Conservation (phyloP, 257 asterid genomes). For the Solanum medicagineum region DNA sequence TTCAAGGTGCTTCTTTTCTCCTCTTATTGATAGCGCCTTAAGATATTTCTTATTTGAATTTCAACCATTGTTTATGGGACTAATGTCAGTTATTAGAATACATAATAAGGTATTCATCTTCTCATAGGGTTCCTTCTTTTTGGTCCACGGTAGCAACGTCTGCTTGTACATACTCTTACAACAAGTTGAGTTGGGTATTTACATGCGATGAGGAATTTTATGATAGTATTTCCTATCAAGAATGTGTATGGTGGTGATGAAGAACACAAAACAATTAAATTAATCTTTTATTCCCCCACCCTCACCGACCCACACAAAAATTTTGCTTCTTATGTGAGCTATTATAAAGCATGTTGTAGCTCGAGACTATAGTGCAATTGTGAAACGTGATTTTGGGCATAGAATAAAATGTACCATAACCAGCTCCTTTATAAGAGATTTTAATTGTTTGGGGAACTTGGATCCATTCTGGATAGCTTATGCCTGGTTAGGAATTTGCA, state of each 20-base stretch:
- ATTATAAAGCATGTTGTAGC: background rate
- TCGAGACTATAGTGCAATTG: background rate
- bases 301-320: background rate
- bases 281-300: background rate
- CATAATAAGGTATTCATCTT: background rate
- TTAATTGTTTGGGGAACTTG: background rate
- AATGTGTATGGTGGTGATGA: background rate
- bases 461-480: background rate
- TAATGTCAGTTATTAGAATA: background rate
- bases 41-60: background rate
- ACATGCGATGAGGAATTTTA: background rate
- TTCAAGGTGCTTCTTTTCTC: slow-evolving; percentile 34
- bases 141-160: background rate
- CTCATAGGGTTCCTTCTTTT: background rate
- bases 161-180: background rate
- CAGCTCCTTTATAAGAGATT: background rate
- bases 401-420: background rate
- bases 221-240: background rate
- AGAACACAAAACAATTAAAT: background rate
- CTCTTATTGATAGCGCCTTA: background rate
- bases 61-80: background rate
- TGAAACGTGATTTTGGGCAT: background rate
- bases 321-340: background rate
- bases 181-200: background rate
- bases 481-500: background rate